These are phyloP conservation scores for Dictyostelium firmibasis DNA, from an alignment of 78 protist genomes.

Conservation along the genomic window DNA sequence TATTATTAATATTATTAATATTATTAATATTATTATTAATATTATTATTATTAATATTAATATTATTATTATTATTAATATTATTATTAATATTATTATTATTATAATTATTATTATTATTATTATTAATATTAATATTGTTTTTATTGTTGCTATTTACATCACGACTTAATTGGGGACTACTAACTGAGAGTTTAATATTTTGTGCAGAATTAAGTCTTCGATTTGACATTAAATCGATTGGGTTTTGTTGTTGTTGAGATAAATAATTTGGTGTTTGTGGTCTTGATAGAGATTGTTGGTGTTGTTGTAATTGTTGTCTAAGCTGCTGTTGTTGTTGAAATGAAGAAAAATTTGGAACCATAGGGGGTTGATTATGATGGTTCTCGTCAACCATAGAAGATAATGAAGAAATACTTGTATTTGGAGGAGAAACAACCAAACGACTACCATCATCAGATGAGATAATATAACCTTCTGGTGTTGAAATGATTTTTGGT, in stretches of 20 bases:
- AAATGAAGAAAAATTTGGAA: not conserved
- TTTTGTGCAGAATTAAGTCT: not conserved
- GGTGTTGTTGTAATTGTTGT: not conserved
- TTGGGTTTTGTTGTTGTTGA: not conserved
- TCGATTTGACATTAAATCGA: not conserved
- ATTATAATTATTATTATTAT: not conserved
- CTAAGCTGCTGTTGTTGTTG: not conserved
- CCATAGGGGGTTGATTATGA: not conserved
- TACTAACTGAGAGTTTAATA: not conserved
- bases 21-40: too few relatives aligned
- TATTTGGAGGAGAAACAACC: not conserved
- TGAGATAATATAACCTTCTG: not conserved
- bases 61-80: too few relatives aligned
- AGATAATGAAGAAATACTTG: not conserved
- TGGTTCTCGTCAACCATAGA: not conserved
- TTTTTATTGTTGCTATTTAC: not conserved
- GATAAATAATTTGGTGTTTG: conserved; percentile 3
- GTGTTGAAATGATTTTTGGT: not conserved
- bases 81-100: too few relatives aligned
- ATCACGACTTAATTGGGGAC: not conserved
- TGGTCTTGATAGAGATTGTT: not conserved
- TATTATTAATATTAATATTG: not conserved
- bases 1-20: too few relatives aligned
- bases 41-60: too few relatives aligned
- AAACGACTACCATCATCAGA: conserved; percentile 14